Percentiles rank a stretch among this genome's conserved stretches.
Evolutionary conservation across 2,329 filamentous ascomycete species (phyloP).

Genomic region (Stagonosporopsis rhizophila): DNA sequence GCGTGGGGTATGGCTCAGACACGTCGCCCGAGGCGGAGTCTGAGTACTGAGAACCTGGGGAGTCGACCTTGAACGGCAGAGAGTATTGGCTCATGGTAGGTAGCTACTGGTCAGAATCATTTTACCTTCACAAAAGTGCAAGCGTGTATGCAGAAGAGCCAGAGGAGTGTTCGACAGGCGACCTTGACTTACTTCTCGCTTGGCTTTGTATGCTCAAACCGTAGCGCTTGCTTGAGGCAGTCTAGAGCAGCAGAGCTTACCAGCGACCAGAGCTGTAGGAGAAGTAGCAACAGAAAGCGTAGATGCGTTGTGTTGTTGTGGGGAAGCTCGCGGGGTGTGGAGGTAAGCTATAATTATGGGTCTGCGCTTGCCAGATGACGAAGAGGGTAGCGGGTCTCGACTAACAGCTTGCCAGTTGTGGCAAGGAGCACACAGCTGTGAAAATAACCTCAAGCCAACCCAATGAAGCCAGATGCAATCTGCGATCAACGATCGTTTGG

Average conservation of each 20-base stretch:
- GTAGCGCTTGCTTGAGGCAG: not conserved
- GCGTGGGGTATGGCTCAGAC: constrained; percentile 37
- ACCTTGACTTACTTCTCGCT: constrained; percentile 1
- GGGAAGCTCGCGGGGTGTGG: constrained; percentile 11
- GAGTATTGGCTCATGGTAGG: not conserved
- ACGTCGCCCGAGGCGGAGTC: constrained; percentile 26
- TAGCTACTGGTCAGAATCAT: not conserved
- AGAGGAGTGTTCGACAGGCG: not conserved
- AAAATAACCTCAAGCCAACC: not conserved
- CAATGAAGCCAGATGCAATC: not conserved
- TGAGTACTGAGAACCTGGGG: constrained; percentile 31
- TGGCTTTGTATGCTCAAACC: not conserved
- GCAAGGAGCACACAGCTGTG: constrained; percentile 3
- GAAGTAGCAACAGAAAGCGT: not conserved
- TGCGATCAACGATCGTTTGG: not conserved
- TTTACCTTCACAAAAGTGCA: not conserved
- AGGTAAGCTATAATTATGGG: constrained; percentile 7
- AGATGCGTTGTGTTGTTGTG: constrained; percentile 4
- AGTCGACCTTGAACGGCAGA: constrained; percentile 26
- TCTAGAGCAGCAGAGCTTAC: constrained; percentile 1
- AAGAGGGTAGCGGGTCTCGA: not conserved
- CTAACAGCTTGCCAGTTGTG: not conserved
- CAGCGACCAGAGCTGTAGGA: not conserved
- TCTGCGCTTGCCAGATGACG: constrained; percentile 13
- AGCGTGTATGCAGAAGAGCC: not conserved